Conservation (phyloP, 768 basidiomycete genomes). For the Lentinus brumalis region DNA sequence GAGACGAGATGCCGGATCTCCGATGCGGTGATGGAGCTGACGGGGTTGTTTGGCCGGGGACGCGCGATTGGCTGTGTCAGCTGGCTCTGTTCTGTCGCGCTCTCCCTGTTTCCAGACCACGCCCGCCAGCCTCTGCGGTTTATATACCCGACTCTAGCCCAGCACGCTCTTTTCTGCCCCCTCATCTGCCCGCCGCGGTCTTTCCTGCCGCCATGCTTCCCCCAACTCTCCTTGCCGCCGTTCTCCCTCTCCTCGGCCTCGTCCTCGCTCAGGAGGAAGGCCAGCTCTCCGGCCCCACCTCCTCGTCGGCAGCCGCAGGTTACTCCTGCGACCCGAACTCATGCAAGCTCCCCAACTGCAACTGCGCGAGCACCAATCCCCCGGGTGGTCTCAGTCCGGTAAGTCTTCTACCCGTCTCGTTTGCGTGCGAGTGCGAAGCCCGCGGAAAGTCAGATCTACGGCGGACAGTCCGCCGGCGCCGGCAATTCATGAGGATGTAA, state of each 20-base stretch:
- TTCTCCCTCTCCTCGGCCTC: constrained; percentile 17
- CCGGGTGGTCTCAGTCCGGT: constrained; percentile 72
- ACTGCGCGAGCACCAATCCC: constrained; percentile 71
- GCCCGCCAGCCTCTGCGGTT: background rate
- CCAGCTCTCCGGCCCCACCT: constrained; percentile 51
- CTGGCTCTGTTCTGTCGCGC: background rate
- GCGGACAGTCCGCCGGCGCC: constrained; percentile 1
- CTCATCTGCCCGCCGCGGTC: background rate
- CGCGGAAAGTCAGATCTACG: background rate
- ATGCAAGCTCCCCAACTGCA: constrained; percentile 71
- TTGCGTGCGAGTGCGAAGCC: background rate
- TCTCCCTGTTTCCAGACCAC: background rate
- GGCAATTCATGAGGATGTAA: background rate
- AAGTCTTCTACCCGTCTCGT: constrained; percentile 33
- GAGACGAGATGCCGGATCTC: no score
- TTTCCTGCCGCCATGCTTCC: constrained; percentile 9
- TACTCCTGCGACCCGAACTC: constrained; percentile 68
- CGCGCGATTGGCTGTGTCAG: background rate
- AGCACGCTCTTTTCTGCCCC: background rate
- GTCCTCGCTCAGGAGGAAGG: constrained; percentile 22
- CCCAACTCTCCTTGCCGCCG: constrained; percentile 14
- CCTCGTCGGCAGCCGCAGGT: constrained; percentile 55
- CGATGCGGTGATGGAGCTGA: no score
- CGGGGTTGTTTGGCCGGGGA: background rate
- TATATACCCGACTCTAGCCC: background rate